Evolutionary conservation across 2,329 filamentous ascomycete genomes (phyloP).

Genomic region (Calonectria henricotiae): DNA sequence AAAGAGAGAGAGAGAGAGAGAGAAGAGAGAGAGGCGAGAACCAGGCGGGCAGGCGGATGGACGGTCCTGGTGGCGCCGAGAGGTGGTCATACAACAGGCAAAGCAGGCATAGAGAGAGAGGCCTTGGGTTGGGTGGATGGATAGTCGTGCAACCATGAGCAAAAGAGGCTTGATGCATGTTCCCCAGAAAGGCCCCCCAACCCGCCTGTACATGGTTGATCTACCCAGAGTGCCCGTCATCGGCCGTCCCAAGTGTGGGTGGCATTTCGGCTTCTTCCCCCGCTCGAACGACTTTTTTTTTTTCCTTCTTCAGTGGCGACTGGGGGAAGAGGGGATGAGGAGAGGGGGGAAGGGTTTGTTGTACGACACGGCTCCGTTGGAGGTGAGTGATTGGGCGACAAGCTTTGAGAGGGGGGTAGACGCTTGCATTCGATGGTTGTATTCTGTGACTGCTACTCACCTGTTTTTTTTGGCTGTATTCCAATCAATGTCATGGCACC

Average conservation of each 20-base stretch:
- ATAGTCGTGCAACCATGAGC: no score
- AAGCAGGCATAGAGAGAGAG: no score
- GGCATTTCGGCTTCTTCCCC: background rate
- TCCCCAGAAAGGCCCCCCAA: background rate
- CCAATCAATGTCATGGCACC: background rate
- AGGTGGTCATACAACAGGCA: no score
- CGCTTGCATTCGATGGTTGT: background rate
- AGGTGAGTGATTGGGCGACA: slow-evolving; percentile 13
- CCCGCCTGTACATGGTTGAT: no score
- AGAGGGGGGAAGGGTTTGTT: background rate
- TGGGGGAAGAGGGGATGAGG: background rate
- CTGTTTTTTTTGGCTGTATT: background rate
- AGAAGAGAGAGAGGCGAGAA: no score
- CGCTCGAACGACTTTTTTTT: slow-evolving; percentile 11
- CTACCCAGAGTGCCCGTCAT: no score
- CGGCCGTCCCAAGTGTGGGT: background rate
- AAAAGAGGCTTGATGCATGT: background rate
- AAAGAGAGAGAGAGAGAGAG: no score
- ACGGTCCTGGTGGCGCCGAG: no score
- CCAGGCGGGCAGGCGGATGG: no score
- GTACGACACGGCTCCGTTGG: background rate
- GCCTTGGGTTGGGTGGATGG: no score
- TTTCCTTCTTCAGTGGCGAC: background rate
- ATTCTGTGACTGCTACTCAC: background rate
- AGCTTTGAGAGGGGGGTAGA: background rate